Base-by-base conservation (phyloP, 2,329 filamentous ascomycete genomes). In the Trichothecium sympodiale region DNA sequence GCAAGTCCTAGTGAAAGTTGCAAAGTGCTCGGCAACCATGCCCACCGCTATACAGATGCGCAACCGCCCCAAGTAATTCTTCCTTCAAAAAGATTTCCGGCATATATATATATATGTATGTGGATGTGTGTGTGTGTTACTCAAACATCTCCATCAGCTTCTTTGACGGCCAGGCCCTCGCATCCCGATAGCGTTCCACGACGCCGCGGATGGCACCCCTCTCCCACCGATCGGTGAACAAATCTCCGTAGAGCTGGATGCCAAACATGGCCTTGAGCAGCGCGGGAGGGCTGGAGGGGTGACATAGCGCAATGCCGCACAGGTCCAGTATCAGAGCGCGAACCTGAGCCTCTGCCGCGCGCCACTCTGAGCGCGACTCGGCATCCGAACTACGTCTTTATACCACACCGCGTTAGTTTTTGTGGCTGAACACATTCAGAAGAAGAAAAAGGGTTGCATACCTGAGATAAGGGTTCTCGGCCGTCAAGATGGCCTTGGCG, bases 171-270 rank as follows among this genome's bases (percentile, higher is more conserved):
- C 59, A 62, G 2, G 59, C 59, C 17, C 56, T 52, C 12, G 56
- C 51, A 33, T 63, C 62, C 5, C 58, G 56, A 36, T 67, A 69
- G 32, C 57, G 64, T 33, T 67, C 64, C 4, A 59, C 56, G 3
- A 62, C 62, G 0, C 49, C 57, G 13, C 53, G 53, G 46, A 61
- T 38, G 2, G 58, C 59, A 15, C 46, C 45, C 1, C 57, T 46
- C 38, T 62, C 59, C 31, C 59, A 61, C 8, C 46, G 48, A 35
- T 62, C 59, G 2, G 57, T 61, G 39, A 62, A 62, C 32, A 59
- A 62, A 34, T 62, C 59, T 1, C 58, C 57, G 17, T 61, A 62
- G n/a, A 61, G 39, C 45, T 61, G 55, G 40, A 62, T 60, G 4
- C 58, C 56, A 26, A 61, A 56, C 1, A 54, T 56, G 0, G 59